These are phyloP conservation scores for Bipolaris zeicola DNA, from an alignment of 2,329 filamentous ascomycete species.

Conservation along the genomic window DNA sequence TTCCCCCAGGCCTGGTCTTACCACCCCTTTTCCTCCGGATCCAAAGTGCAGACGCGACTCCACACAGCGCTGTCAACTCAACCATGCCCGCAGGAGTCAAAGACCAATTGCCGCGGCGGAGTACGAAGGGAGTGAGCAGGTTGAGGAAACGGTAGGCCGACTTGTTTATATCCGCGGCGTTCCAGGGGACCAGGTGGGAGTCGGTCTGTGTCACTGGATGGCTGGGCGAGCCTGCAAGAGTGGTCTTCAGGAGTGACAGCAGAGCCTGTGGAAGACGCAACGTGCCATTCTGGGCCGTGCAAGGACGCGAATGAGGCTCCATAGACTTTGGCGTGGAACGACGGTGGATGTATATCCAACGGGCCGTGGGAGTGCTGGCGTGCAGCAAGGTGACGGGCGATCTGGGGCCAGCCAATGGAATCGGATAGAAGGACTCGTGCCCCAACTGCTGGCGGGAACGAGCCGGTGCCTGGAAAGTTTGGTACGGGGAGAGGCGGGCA, in stretches of 20 bases:
- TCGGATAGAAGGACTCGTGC: conserved; percentile 35
- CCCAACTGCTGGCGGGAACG: conserved; percentile 36
- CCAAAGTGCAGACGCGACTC: conserved; percentile 45
- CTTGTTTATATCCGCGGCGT: conserved; percentile 37
- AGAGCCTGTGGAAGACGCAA: conserved; percentile 47
- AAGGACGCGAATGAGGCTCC: conserved; percentile 46
- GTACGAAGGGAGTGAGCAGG: conserved; percentile 32
- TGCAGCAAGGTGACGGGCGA: conserved; percentile 27
- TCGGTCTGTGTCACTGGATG: conserved; percentile 32
- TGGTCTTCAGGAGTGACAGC: conserved; percentile 38
- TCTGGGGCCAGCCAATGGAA: conserved; percentile 40
- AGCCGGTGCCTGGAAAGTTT: conserved; percentile 36
- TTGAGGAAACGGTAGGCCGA: conserved; percentile 25
- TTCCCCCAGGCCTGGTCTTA: conserved; percentile 23
- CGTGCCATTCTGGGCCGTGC: conserved; percentile 39
- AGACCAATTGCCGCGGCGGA: conserved; percentile 22
- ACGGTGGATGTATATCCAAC: conserved; percentile 46
- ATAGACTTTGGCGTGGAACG: conserved; percentile 39
- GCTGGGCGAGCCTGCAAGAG: conserved; percentile 32
- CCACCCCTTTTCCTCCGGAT: conserved; percentile 33
- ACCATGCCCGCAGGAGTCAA: conserved; percentile 47
- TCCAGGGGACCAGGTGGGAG: conserved; percentile 31
- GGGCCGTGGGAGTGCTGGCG: conserved; percentile 29
- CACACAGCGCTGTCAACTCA: conserved; percentile 45
- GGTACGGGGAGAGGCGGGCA: conserved; percentile 33